Evolutionary conservation across 192 early-diverging fungal genomes (phyloP).

Genomic region (Obelidium mucronatum): DNA sequence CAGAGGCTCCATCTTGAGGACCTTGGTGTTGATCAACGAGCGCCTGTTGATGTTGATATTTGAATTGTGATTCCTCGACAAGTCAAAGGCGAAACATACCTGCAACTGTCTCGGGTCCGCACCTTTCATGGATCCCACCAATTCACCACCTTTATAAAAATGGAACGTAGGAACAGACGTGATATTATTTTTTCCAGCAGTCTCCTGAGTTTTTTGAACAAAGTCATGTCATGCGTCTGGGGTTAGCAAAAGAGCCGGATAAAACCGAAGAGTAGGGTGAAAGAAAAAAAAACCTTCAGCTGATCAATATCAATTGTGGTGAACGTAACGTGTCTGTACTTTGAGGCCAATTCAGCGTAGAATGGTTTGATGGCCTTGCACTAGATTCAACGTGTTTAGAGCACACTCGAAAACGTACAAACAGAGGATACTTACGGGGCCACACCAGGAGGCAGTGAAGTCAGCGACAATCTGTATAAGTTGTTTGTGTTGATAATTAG

Average conservation of each 20-base stretch:
- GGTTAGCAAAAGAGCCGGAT: not conserved
- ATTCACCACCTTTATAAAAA: slow-evolving; percentile 77
- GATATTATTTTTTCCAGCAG: slow-evolving; percentile 41
- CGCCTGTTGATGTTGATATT: not conserved
- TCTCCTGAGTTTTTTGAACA: slow-evolving; percentile 24
- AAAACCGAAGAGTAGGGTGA: not conserved
- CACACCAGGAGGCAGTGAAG: slow-evolving; percentile 53
- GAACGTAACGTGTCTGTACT: slow-evolving; percentile 49
- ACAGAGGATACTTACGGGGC: slow-evolving; percentile 17
- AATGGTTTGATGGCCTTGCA: slow-evolving; percentile 42
- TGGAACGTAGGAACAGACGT: slow-evolving; percentile 82
- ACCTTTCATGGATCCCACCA: slow-evolving; percentile 81
- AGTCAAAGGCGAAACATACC: slow-evolving; percentile 39
- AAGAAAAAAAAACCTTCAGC: slow-evolving; percentile 42
- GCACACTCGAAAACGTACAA: slow-evolving; percentile 43
- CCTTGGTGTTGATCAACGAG: slow-evolving; percentile 24
- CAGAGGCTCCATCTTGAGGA: slow-evolving; percentile 1
- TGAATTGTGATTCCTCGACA: not conserved
- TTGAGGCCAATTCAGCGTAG: slow-evolving; percentile 40
- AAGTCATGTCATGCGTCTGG: too few relatives aligned
- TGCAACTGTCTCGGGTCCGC: slow-evolving; percentile 72
- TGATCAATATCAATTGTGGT: slow-evolving; percentile 57
- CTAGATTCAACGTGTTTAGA: not conserved
- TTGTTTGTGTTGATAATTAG: not conserved
- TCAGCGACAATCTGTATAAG: slow-evolving; percentile 51